Percentiles rank a stretch among this genome's conserved stretches.
These are phyloP conservation scores for Escovopsis sp. DNA, from an alignment of 2,329 filamentous ascomycete species.

Conservation along the genomic window DNA sequence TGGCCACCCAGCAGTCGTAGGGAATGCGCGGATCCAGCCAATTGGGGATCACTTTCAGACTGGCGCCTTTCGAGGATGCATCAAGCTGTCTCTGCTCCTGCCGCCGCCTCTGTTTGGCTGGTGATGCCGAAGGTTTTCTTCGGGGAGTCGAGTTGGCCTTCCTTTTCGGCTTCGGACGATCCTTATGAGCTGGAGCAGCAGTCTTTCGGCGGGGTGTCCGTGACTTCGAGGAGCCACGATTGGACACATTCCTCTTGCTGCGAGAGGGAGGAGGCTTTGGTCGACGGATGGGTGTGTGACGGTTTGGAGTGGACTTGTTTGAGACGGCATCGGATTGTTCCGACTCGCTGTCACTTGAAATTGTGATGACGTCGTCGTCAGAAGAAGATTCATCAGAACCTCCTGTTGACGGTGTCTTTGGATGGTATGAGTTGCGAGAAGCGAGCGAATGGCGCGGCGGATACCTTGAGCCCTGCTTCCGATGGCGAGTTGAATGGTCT, in stretches of 20 bases:
- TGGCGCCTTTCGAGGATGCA: background rate
- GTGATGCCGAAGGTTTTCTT: conserved; percentile 5
- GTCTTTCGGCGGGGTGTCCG: background rate
- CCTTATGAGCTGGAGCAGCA: background rate
- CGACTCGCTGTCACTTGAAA: background rate
- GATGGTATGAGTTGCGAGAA: too few species aligned
- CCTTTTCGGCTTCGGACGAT: background rate
- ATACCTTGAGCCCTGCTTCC: conserved; percentile 1
- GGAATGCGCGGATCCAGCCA: conserved; percentile 43
- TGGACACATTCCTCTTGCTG: conserved; percentile 1
- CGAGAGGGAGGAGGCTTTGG: background rate
- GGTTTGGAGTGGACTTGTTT: background rate
- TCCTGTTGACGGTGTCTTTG: background rate
- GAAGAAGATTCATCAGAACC: background rate
- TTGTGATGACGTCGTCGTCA: background rate
- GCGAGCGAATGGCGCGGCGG: conserved; percentile 3
- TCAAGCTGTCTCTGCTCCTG: too few species aligned
- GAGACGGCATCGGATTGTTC: background rate
- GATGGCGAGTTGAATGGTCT: conserved; percentile 14
- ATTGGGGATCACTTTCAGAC: conserved; percentile 25
- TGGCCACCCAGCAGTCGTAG: conserved; percentile 51
- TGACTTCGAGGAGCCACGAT: background rate
- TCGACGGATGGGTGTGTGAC: background rate
- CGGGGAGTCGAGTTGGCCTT: conserved; percentile 1
- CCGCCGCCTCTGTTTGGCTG: conserved; percentile 2